Percentiles rank a stretch among this genome's conserved stretches.
Conservation (phyloP, 257 asterid genomes). For the Buddleja alternifolia region DNA sequence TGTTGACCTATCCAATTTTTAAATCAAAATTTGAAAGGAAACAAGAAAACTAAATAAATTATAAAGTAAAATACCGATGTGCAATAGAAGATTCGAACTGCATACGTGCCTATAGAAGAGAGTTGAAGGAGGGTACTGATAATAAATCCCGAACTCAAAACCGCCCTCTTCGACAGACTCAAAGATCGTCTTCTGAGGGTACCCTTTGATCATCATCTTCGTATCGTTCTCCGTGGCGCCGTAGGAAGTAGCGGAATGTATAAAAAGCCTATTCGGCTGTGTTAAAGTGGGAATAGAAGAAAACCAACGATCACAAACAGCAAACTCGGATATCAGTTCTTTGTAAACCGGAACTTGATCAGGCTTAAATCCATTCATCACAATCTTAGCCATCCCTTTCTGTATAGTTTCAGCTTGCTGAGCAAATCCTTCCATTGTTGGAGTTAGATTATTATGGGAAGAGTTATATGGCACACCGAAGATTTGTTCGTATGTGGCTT, state of each 20-base stretch:
- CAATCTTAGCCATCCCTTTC: conserved; percentile 56
- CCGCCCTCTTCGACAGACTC: conserved; percentile 66
- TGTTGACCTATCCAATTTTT: no score
- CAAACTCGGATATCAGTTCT: conserved; percentile 59
- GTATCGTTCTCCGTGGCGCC: conserved; percentile 64
- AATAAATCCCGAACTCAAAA: conserved; percentile 57
- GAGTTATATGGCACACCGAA: conserved; percentile 49
- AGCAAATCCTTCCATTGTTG: conserved; percentile 79
- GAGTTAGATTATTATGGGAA: conserved; percentile 30
- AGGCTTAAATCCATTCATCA: conserved; percentile 71
- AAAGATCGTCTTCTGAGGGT: conserved; percentile 73
- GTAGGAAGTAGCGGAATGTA: conserved; percentile 73
- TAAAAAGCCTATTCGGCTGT: conserved; percentile 72
- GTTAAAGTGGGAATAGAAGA: conserved; percentile 62
- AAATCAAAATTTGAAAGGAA: no score
- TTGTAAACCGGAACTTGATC: conserved; percentile 59
- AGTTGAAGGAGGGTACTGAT: conserved; percentile 69
- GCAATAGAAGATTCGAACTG: no score
- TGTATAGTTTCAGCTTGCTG: conserved; percentile 64
- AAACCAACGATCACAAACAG: conserved; percentile 84
- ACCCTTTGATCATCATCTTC: conserved; percentile 55
- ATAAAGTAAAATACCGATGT: no score
- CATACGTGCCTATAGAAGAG: conserved; percentile 55
- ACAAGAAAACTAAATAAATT: no score
- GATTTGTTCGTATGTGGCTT: conserved; percentile 64